Conservation (phyloP, 2,329 filamentous ascomycete species). For the Escovopsis sp. region DNA sequence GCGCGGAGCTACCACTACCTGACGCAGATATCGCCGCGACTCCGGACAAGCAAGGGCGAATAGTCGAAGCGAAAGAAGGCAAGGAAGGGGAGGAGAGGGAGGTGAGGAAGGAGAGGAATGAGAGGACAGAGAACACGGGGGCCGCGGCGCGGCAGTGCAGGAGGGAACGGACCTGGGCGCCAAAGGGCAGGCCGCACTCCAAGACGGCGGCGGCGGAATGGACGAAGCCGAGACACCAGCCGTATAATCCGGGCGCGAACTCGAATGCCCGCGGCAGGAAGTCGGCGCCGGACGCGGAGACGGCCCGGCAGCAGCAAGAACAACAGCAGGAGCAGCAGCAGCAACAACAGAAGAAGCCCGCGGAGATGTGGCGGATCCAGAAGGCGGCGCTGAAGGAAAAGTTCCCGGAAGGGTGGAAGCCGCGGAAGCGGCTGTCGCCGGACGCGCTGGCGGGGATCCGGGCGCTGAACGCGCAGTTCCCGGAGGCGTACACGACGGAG, state of each 20-base stretch:
- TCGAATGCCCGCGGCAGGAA: neutral
- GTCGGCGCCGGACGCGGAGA: too few relatives aligned
- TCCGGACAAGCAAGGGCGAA: neutral
- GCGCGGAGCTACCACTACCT: neutral
- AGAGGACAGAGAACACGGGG: neutral
- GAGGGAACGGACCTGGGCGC: neutral
- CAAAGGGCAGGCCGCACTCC: too few relatives aligned
- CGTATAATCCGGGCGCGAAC: neutral
- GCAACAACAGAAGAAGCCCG: constrained; percentile 5
- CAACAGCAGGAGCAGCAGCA: too few relatives aligned
- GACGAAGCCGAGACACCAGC: neutral
- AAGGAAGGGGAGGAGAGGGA: neutral
- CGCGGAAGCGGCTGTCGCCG: constrained; percentile 75
- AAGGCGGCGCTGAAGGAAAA: constrained; percentile 64
- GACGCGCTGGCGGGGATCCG: constrained; percentile 86
- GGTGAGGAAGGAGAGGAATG: neutral
- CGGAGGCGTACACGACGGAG: constrained; percentile 59
- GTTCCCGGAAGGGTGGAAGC: constrained; percentile 68
- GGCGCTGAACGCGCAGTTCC: constrained; percentile 62
- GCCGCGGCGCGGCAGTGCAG: neutral
- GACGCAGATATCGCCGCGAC: neutral
- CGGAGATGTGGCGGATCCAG: constrained; percentile 55
- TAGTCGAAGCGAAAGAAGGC: neutral
- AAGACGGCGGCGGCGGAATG: neutral
- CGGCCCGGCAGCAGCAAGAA: too few relatives aligned